Conservation (phyloP, 306 rosid genomes). For the Myrica gale region DNA sequence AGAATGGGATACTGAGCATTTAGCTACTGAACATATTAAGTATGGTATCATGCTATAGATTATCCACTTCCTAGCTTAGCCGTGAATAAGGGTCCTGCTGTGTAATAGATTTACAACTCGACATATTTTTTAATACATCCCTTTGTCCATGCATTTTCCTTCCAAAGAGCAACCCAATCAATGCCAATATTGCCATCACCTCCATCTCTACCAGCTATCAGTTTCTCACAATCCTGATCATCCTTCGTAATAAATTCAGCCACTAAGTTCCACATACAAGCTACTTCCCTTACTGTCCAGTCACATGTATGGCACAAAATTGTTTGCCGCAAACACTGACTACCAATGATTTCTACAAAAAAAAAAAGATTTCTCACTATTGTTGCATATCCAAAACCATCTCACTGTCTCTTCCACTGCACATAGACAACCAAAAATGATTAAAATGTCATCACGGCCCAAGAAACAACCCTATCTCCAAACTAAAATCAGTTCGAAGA, state of each 20-base stretch:
- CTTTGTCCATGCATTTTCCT: conserved; percentile 2
- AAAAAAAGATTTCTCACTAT: neutral
- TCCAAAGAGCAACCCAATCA: neutral
- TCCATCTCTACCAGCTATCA: neutral
- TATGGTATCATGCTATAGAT: neutral
- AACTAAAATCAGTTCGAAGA: neutral
- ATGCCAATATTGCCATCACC: neutral
- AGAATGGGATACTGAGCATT: neutral
- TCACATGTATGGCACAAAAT: neutral
- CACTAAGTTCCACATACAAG: neutral
- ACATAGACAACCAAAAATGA: neutral
- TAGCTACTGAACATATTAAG: neutral
- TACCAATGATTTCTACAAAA: neutral
- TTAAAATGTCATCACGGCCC: neutral
- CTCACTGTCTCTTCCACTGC: neutral
- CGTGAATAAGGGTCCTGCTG: neutral
- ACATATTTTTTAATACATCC: neutral
- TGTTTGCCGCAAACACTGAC: neutral
- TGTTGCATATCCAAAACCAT: neutral
- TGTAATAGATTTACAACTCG: neutral
- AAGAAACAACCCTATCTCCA: neutral
- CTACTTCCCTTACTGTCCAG: neutral
- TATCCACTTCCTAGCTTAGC: neutral
- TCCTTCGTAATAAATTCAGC: neutral
- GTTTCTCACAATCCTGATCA: neutral